Conservation (phyloP, 768 basidiomycete species). For the Leccinum olivaceopallidum region DNA sequence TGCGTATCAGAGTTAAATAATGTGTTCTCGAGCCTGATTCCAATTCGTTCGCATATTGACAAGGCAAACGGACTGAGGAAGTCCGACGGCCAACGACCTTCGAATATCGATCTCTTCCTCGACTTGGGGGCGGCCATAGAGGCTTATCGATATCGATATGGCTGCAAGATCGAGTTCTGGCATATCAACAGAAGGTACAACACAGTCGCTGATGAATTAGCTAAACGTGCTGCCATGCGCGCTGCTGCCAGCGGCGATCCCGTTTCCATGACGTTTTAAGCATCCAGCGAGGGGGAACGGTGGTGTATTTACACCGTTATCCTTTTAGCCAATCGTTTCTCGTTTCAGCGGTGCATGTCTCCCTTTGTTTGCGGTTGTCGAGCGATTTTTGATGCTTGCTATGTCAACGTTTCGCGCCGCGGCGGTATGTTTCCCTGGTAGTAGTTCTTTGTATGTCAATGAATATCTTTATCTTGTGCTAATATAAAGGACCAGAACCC, state of each 20-base stretch:
- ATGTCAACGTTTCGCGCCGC: no score
- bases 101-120: conserved; percentile 10
- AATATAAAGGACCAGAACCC: no score
- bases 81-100: conserved; percentile 1
- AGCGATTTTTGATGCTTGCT: no score
- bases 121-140: conserved; percentile 1
- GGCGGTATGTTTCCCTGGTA: no score
- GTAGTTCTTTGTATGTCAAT: no score
- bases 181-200: conserved; percentile 27
- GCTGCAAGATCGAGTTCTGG: conserved; percentile 26
- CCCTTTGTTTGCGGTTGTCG: no score
- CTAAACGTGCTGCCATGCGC: conserved; percentile 11
- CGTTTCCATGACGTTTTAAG: no score
- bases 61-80: conserved; percentile 4
- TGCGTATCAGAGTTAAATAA: background rate
- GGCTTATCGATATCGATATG: background rate
- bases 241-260: background rate
- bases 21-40: no score
- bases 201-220: conserved; percentile 25
- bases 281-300: no score
- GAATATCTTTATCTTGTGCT: no score
- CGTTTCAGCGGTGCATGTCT: background rate
- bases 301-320: no score
- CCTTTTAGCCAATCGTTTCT: no score
- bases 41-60: background rate